These are phyloP conservation scores for Climacium dendroides DNA, from an alignment of 225 moss, liverwort and hornwort genomes.

Conservation along the genomic window DNA sequence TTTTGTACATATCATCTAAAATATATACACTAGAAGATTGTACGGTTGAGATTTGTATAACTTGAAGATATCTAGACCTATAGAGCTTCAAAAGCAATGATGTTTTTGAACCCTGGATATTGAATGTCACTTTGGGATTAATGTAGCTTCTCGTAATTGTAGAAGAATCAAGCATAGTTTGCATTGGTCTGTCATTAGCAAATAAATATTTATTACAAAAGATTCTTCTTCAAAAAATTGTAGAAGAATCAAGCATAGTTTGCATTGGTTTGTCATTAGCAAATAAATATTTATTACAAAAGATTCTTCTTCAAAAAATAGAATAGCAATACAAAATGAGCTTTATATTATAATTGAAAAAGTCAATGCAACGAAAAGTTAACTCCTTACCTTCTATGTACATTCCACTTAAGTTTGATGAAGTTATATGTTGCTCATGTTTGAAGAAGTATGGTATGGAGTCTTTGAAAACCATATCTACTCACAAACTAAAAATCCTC, in stretches of 20 bases:
- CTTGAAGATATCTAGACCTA: too few relatives aligned
- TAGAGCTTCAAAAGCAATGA: too few relatives aligned
- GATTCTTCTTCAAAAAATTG: background rate
- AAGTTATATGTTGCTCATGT: background rate
- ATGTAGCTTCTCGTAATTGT: background rate
- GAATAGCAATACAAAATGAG: background rate
- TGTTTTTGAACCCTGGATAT: too few relatives aligned
- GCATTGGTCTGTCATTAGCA: background rate
- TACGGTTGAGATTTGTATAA: too few relatives aligned
- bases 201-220: background rate
- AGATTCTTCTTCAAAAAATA: background rate
- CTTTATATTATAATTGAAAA: background rate
- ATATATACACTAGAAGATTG: too few relatives aligned
- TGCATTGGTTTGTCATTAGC: background rate
- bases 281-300: background rate
- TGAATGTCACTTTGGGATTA: too few relatives aligned
- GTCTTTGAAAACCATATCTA: too few relatives aligned
- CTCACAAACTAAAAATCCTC: too few relatives aligned
- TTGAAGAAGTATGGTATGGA: too few relatives aligned
- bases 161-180: background rate
- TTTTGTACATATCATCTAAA: too few relatives aligned
- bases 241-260: fast-evolving
- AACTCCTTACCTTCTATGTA: background rate
- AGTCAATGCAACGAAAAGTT: background rate
- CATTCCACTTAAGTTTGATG: background rate